Base-by-base conservation (phyloP, 306 rosid species). In the Trifolium fragiferum region DNA sequence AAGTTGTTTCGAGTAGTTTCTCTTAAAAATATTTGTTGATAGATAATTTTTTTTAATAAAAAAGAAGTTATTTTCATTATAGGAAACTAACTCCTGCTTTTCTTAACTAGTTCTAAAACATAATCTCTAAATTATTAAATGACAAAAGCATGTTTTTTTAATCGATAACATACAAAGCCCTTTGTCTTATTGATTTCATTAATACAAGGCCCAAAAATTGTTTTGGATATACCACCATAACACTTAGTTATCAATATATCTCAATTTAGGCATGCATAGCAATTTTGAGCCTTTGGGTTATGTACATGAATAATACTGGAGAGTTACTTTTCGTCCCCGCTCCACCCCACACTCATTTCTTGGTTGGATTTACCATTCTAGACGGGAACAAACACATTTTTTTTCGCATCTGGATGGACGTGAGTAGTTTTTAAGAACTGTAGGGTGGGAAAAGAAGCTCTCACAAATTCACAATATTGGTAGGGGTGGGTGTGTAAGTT, bases 221-320 rank as follows among this genome's bases (percentile, higher is more conserved):
- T 64, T 70, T 33, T 32, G 59, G 3, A 64, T 81, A 44, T n/a
- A 38, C n/a, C 54, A 67, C 20, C 53, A 38, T n/a, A 44, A 66
- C 57, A n/a, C 65, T 41, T 30, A 32, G 59, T 63, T 63, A 15
- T 49, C 37, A 25, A 58, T 46, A 21, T 33, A 30, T 58, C 46
- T 57, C 21, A 58, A 14, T 62, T 12, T 53, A 46, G 12, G 70
- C 20, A 32, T 61, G 32, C 66, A 62, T 20, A 8, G 14, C 41
- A 7, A 35, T 33, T 68, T 57, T 66, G 33, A 64, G 14, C 16
- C 23, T 15, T 73, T 74, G 33, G 60, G 13, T 68, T 50, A n/a
- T 66, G 27, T 10, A 12, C 58, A 67, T 46, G 57, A 38, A 61
- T 46, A 38, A 61, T 46, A 40, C 9, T 38, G 44, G 12, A 2